Conservation (phyloP, 345 rosid species). For the Atalantia buxifolia region DNA sequence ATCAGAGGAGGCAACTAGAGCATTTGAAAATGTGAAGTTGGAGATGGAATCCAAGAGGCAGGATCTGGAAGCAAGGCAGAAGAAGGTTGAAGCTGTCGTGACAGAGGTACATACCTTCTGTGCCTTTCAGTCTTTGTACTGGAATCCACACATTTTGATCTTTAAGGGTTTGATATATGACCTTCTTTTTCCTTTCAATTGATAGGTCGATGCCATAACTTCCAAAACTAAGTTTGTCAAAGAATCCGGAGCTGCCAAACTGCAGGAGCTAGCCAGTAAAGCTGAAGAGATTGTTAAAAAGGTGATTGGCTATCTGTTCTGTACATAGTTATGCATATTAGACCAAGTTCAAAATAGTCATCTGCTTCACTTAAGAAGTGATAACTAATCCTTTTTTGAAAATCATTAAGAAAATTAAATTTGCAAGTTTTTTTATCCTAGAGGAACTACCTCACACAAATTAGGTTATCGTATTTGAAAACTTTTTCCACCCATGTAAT, state of each 20-base stretch:
- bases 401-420: no score
- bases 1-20: conserved; percentile 50
- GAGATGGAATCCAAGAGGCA: conserved; percentile 61
- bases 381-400: background rate
- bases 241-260: conserved; percentile 62
- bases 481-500: no score
- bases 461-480: no score
- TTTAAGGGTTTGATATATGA: background rate
- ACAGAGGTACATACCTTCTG: conserved; percentile 50
- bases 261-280: conserved; percentile 44
- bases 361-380: background rate
- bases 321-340: background rate
- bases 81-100: conserved; percentile 63
- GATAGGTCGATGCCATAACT: conserved; percentile 67
- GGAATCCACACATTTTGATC: background rate
- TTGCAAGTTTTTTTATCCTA: no score
- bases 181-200: conserved; percentile 6
- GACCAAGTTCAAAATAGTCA: background rate
- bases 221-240: conserved; percentile 46
- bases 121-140: background rate
- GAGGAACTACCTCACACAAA: no score
- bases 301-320: conserved; percentile 35
- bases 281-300: conserved; percentile 64
- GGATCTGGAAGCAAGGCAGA: conserved; percentile 70
- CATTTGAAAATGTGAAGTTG: conserved; percentile 43